Base-by-base conservation (phyloP, 2,329 filamentous ascomycete species). In the Neobulgaria alba region DNA sequence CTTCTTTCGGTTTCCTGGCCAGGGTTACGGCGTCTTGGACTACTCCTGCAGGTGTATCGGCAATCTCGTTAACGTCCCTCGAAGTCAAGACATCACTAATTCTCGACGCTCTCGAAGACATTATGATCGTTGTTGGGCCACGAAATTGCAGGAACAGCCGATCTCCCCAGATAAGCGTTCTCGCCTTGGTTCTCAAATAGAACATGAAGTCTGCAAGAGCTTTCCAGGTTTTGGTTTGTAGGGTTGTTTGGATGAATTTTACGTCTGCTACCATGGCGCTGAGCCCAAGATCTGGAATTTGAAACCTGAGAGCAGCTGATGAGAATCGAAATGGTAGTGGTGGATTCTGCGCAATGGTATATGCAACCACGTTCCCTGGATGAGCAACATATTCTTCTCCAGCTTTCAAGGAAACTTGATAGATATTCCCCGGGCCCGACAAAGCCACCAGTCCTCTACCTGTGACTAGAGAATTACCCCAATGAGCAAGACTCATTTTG, bases 311-410 rank as follows among this genome's bases (percentile, higher is more conserved):
- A 35, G 68, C 72, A 29, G 78, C 83, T 2, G 85, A 84, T 63
- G 84, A 87, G 63, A 98, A 85, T 31, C 90, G 79, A 68, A 94
- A 95, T 3, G 90, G 87, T 29, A 79, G 70, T 5, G 92, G 92
- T 5, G 79, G 75, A 40, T 79, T 75, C 42, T 79, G 75, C 38
- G 77, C 80, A 36, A 92, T 73, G 3, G 83, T 82, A 65, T 98
- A 98, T 16, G 92, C 92, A 10, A 96, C 79, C 3, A 98, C 80
- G 60, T 95, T 88, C 52, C 84, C 84, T 3, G 92, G 90, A 61
- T 96, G 89, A 3, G 85, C 86, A 39, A 94, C 79, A 53, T 95
- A 90, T 61, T 92, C 84, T 60, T 98, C 92, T 14, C 85, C 88
- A 18, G 82, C 77, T 44, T 77, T 79, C 38, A 98, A 66, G 2